Evolutionary conservation across 768 basidiomycete species (phyloP).

Genomic region (Rhodotorula sphaerocarpa): DNA sequence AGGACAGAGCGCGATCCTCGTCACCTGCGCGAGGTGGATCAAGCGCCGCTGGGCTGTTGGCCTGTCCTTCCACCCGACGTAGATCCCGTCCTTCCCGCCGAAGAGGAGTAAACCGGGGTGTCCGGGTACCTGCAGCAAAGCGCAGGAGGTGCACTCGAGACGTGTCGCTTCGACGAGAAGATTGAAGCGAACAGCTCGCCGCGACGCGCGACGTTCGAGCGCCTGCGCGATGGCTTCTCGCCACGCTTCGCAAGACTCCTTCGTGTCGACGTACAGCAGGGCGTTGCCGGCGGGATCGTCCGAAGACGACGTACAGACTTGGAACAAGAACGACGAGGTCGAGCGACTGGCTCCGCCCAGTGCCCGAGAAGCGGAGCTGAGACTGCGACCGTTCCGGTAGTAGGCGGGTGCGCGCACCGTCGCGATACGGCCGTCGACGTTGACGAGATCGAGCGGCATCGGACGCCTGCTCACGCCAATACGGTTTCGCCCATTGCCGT

Average conservation of each 20-base stretch:
- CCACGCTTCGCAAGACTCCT: too few relatives aligned
- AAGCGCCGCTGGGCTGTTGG: conserved; percentile 84
- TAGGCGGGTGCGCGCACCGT: conserved; percentile 25
- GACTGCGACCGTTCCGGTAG: conserved; percentile 23
- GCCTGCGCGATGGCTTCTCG: neutral
- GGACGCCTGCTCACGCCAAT: conserved; percentile 64
- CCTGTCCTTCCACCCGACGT: conserved; percentile 86
- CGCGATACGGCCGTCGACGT: conserved; percentile 46
- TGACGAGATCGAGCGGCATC: conserved; percentile 82
- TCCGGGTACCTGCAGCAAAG: conserved; percentile 69
- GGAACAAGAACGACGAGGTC: neutral
- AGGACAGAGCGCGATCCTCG: conserved; percentile 89
- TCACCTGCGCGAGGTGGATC: conserved; percentile 83
- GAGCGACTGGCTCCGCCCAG: neutral
- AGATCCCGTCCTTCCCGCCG: conserved; percentile 90
- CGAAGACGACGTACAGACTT: neutral
- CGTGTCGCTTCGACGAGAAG: conserved; percentile 52
- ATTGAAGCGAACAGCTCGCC: too few relatives aligned
- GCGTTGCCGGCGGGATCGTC: too few relatives aligned
- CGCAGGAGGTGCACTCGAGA: too few relatives aligned
- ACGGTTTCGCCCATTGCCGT: conserved; percentile 54
- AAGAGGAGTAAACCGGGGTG: conserved; percentile 79
- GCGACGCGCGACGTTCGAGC: neutral
- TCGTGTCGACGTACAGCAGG: too few relatives aligned
- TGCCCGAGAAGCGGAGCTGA: conserved; percentile 5